These are phyloP conservation scores for Moesziomyces sp. DNA, from an alignment of 1,284 basidiomycete species.

Conservation along the genomic window DNA sequence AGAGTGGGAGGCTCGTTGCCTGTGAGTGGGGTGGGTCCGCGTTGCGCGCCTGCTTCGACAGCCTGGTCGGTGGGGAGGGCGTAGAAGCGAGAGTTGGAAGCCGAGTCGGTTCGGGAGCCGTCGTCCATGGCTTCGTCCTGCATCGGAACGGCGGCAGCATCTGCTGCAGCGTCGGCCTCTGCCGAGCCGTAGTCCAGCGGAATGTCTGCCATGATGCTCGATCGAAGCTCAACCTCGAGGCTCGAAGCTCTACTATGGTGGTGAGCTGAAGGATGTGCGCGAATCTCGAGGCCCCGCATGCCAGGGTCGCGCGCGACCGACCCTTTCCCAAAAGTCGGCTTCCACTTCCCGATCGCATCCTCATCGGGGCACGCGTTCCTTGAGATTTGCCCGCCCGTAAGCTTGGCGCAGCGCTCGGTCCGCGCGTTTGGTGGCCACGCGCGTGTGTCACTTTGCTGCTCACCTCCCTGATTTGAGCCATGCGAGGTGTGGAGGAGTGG, in stretches of 20 bases:
- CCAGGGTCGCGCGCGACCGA: no score
- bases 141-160: constrained; percentile 1
- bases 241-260: neutral
- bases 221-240: no score
- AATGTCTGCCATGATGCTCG: constrained; percentile 28
- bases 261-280: neutral
- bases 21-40: constrained; percentile 32
- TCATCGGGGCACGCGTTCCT: no score
- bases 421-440: no score
- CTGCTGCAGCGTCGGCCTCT: constrained; percentile 3
- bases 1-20: constrained; percentile 8
- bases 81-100: constrained; percentile 38
- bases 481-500: no score
- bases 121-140: constrained; percentile 45
- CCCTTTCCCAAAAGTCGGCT: no score
- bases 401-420: no score
- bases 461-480: no score
- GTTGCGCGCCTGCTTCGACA: constrained; percentile 48
- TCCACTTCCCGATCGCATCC: no score
- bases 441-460: no score
- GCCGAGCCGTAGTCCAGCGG: constrained; percentile 44
- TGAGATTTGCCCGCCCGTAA: no score
- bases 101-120: neutral
- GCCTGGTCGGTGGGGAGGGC: constrained; percentile 50
- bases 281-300: no score